These are phyloP conservation scores for Leucogyrophana mollusca DNA, from an alignment of 768 basidiomycete species.

Conservation along the genomic window DNA sequence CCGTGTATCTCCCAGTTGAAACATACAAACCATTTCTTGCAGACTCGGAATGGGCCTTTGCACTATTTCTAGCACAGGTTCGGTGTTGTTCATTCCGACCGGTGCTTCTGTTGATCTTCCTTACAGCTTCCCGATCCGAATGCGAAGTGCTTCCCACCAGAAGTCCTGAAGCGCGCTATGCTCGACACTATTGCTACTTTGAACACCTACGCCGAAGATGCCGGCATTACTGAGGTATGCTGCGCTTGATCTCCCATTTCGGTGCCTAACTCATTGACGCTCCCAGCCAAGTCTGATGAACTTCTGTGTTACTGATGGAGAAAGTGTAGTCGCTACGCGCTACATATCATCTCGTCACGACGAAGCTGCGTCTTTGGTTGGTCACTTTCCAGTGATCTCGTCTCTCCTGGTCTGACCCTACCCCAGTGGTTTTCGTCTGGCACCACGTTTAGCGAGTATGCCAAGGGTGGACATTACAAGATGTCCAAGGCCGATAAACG, in stretches of 20 bases:
- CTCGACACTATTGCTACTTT: conserved; percentile 79
- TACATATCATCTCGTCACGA: conserved; percentile 92
- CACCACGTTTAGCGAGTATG: conserved; percentile 88
- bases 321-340: conserved; percentile 89
- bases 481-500: conserved; percentile 96
- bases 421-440: conserved; percentile 92
- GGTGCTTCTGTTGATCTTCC: conserved; percentile 6
- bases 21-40: conserved; percentile 1
- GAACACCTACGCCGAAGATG: conserved; percentile 73
- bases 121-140: conserved; percentile 76
- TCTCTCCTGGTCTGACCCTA: conserved; percentile 6
- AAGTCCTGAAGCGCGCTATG: conserved; percentile 81
- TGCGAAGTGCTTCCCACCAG: conserved; percentile 71
- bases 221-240: conserved; percentile 67
- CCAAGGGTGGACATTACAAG: conserved; percentile 85
- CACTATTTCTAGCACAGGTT: conserved; percentile 83
- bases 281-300: conserved; percentile 85
- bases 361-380: conserved; percentile 87
- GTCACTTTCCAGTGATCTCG: conserved; percentile 14
- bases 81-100: neutral
- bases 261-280: conserved; percentile 1
- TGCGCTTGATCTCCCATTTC: conserved; percentile 3
- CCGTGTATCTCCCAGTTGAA: neutral
- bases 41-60: conserved; percentile 99
- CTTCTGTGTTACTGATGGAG: conserved; percentile 95